Conservation (phyloP, 1,139 yeast genomes). For the Pneumocystis wakefieldiae region DNA sequence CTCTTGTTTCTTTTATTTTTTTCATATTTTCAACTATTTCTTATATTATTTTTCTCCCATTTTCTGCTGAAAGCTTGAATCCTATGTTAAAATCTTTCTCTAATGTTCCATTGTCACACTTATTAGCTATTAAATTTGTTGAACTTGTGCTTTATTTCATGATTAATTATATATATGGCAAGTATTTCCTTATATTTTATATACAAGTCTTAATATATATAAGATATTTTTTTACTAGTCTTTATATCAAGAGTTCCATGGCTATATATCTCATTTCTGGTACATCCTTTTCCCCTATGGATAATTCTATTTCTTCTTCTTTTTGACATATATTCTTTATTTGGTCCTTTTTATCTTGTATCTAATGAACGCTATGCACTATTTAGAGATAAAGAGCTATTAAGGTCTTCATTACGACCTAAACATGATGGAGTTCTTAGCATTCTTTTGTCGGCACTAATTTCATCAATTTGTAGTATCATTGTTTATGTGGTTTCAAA, state of each 20-base stretch:
- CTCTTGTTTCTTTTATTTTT: neutral
- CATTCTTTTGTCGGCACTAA: constrained; percentile 1
- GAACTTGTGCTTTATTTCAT: neutral
- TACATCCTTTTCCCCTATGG: neutral
- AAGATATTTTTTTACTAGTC: neutral
- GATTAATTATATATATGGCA: neutral
- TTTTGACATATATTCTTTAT: neutral
- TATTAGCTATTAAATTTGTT: neutral
- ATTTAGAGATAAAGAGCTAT: neutral
- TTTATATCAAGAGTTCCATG: neutral
- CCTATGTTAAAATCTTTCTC: neutral
- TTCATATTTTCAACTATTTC: neutral
- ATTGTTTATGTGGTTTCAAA: constrained; percentile 5
- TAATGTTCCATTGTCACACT: neutral
- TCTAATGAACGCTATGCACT: neutral
- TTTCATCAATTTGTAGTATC: constrained; percentile 3
- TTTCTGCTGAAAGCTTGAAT: neutral
- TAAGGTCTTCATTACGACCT: neutral
- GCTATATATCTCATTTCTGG: neutral
- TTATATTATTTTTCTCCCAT: neutral
- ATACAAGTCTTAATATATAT: neutral
- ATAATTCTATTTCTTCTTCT: neutral
- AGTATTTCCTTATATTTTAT: neutral
- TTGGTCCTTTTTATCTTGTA: neutral
- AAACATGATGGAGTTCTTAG: constrained; percentile 1